Percentiles rank a stretch among this genome's conserved stretches.
These are phyloP conservation scores for Bolboschoenoplectus hybrid DNA, from an alignment of 202 grass and related monocot species.

Conservation along the genomic window DNA sequence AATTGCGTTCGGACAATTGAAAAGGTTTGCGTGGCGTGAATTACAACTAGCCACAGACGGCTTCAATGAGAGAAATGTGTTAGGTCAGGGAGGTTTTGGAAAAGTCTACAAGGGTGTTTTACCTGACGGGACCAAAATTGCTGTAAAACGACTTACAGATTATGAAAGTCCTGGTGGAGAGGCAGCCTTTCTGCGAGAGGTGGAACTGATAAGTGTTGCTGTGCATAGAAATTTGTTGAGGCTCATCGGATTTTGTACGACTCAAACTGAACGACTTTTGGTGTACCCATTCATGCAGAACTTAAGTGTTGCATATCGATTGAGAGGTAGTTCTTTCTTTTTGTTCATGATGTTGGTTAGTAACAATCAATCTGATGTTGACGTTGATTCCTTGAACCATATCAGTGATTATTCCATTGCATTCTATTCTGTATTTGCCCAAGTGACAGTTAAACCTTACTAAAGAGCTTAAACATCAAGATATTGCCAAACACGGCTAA, in stretches of 20 bases:
- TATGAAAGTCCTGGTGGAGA: slow-evolving; percentile 80
- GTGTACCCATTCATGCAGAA: slow-evolving; percentile 99
- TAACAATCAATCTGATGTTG: background rate
- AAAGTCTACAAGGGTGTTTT: slow-evolving; percentile 94
- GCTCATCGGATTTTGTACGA: slow-evolving; percentile 93
- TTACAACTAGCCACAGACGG: slow-evolving; percentile 74
- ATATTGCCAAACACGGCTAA: background rate
- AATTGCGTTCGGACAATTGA: slow-evolving; percentile 91
- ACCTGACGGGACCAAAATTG: slow-evolving; percentile 80
- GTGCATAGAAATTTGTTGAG: slow-evolving; percentile 94
- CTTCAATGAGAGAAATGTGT: slow-evolving; percentile 88
- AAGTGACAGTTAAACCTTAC: background rate
- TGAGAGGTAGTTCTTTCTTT: slow-evolving; percentile 71
- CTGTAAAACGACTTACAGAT: slow-evolving; percentile 86
- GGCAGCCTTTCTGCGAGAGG: slow-evolving; percentile 84
- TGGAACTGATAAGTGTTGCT: slow-evolving; percentile 95
- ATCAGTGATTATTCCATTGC: slow-evolving; percentile 2
- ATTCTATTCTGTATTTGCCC: background rate
- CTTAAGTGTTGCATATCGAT: slow-evolving; percentile 76
- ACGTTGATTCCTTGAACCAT: background rate
- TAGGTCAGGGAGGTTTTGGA: slow-evolving; percentile 92
- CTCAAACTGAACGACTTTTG: slow-evolving; percentile 76
- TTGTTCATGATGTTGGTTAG: background rate
- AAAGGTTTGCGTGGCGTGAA: slow-evolving; percentile 91
- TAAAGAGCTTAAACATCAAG: background rate